Conservation (phyloP, 2,329 filamentous ascomycete genomes). For the Ramularia collo-cygni region DNA sequence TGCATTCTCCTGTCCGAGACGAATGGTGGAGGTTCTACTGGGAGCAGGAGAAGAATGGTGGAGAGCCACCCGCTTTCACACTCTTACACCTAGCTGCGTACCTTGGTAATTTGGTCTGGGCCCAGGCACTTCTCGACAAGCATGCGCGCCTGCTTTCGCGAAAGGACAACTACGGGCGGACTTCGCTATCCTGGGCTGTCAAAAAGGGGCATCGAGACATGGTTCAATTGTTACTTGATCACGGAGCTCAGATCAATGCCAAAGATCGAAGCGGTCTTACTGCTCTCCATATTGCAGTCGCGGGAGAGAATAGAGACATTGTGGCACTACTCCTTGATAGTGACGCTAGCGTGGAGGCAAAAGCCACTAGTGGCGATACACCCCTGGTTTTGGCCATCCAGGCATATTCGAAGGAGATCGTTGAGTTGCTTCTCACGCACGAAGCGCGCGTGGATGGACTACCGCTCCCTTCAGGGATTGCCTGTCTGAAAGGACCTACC, state of each 20-base stretch:
- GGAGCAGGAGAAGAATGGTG: background rate
- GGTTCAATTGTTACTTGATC: conserved; percentile 4
- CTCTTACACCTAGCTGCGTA: background rate
- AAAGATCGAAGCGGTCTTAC: conserved; percentile 1
- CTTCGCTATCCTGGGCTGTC: conserved; percentile 1
- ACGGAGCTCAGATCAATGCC: conserved; percentile 2
- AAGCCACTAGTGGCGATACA: conserved; percentile 1
- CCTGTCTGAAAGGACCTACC: background rate
- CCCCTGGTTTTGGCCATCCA: conserved; percentile 1
- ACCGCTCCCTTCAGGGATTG: background rate
- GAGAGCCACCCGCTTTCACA: background rate
- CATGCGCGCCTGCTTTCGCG: background rate
- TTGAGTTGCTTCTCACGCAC: conserved; percentile 4
- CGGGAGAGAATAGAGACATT: conserved; percentile 1
- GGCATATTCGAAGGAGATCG: conserved; percentile 2
- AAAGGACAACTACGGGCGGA: background rate
- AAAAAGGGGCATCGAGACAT: conserved; percentile 3
- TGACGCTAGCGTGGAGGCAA: conserved; percentile 1
- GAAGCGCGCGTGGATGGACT: conserved; percentile 1
- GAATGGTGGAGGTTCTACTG: background rate
- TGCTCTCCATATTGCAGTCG: conserved; percentile 3
- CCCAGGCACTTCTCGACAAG: background rate
- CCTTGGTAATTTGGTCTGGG: background rate
- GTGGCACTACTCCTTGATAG: conserved; percentile 5
- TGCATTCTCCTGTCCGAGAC: background rate